Evolutionary conservation across 345 rosid species (phyloP), one percentile per base, ranked within the genome.

Genomic region (Trapa bicornis): DNA sequence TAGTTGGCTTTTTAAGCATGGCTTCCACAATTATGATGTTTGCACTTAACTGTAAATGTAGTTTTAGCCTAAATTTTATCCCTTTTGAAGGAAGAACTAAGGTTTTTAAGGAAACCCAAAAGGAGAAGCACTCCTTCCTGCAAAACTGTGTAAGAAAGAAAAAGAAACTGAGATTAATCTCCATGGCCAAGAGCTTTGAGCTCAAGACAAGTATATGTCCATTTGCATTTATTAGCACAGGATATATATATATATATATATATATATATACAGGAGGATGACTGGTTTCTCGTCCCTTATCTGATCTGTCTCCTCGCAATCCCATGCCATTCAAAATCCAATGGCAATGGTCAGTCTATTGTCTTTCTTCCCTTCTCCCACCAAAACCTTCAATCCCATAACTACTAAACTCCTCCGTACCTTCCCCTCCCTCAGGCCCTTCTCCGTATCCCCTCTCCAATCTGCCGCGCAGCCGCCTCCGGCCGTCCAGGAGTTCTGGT

Each of bases 401-500:
- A 47, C 62, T 66, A 22, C 65, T 32, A 52, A 0, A 17, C 65
- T 54, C 1, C 50, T 61, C 35, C 54, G 50, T 7, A n/a, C 62
- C 0, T 67, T 66, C 61, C 75, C 64, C 61, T n/a, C 69, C 37
- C 65, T 0, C 65, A 66, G 64, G 64, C 42, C 60, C 67, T 62
- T 14, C 47, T 5, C 63, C 63, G 29, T 61, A 66, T 41, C 70
- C 57, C 62, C 78, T 65, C 70, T 75, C 75, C 65, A 66, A 66
- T 73, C 75, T 48, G 42, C 74, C 52, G 65, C 45, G n/a, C 29
- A 35, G 54, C 70, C 72, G 75, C 38, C 57, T n/a, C 73, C 77
- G 2, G 65, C 81, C 29, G 71, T 88, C 64, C 73, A 79, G n/a
- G 82, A 76, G 35, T 93, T 88, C 83, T 93, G 96, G 97, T 72